These are phyloP conservation scores for Actinomucor elegans DNA, from an alignment of 371 early-diverging fungal species.

Conservation along the genomic window DNA sequence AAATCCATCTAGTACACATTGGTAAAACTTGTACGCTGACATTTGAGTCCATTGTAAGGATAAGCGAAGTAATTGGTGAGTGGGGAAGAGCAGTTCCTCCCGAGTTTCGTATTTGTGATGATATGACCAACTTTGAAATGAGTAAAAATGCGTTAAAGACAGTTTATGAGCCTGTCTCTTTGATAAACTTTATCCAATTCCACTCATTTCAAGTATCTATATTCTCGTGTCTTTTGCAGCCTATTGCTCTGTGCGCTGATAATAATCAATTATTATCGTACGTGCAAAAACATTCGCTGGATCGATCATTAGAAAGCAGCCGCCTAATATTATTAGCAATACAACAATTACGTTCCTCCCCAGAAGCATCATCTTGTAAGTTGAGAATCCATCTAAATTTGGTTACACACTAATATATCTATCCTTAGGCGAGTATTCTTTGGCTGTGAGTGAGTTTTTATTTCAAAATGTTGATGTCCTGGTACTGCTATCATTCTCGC, in stretches of 20 bases:
- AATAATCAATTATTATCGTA: slow-evolving; percentile 1
- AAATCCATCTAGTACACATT: slow-evolving; percentile 7
- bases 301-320: background rate
- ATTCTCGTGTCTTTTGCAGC: slow-evolving; percentile 13
- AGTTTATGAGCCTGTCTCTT: background rate
- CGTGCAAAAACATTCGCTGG: slow-evolving; percentile 8
- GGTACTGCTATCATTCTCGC: background rate
- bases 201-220: background rate
- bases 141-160: slow-evolving; percentile 3
- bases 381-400: background rate
- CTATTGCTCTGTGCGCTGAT: background rate
- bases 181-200: slow-evolving; percentile 11
- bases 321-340: slow-evolving; percentile 5
- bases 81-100: slow-evolving; percentile 1
- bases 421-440: slow-evolving; percentile 2
- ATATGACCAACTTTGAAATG: background rate
- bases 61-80: slow-evolving; percentile 10
- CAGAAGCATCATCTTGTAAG: slow-evolving; percentile 5
- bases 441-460: background rate
- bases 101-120: slow-evolving; percentile 5
- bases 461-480: slow-evolving; percentile 10
- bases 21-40: slow-evolving; percentile 15
- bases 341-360: background rate
- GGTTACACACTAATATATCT: background rate
- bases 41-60: slow-evolving; percentile 13